phyloP scores from a whole-genome alignment of 768 basidiomycete species.

The Leccinellum albellum region DNA sequence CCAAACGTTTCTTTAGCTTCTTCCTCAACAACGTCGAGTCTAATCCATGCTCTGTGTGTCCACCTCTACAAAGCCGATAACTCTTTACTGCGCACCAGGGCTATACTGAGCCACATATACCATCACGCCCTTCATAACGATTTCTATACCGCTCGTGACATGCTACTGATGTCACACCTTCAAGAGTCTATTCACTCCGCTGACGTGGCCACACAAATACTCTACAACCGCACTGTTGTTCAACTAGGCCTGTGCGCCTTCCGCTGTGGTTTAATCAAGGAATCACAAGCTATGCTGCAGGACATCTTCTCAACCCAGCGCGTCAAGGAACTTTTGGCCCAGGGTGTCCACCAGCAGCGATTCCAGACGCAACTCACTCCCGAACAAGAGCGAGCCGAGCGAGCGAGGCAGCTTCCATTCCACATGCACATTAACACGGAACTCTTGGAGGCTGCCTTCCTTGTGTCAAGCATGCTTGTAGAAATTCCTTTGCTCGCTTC shows the following conservation, averaged over 20 bases:
- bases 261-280: slow-evolving; percentile 90
- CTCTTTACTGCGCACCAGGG: slow-evolving; percentile 89
- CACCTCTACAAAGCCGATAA: slow-evolving; percentile 91
- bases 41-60: slow-evolving; percentile 87
- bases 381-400: slow-evolving; percentile 96
- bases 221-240: slow-evolving; percentile 96
- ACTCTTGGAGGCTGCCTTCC: slow-evolving; percentile 93
- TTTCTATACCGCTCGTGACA: slow-evolving; percentile 95
- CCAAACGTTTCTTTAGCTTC: slow-evolving; percentile 58
- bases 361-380: slow-evolving; percentile 77
- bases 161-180: slow-evolving; percentile 97
- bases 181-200: slow-evolving; percentile 96
- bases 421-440: slow-evolving; percentile 99
- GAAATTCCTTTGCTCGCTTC: slow-evolving; percentile 95
- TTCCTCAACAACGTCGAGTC: slow-evolving; percentile 57
- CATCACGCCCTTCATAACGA: slow-evolving; percentile 96
- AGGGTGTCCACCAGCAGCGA: slow-evolving; percentile 91
- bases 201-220: slow-evolving; percentile 94
- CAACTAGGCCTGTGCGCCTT: slow-evolving; percentile 97
- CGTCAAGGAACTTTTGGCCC: slow-evolving; percentile 95
- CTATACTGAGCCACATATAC: slow-evolving; percentile 97
- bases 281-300: slow-evolving; percentile 86
- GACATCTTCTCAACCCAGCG: slow-evolving; percentile 97
- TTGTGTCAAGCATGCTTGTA: slow-evolving; percentile 97
- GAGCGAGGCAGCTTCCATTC: slow-evolving; percentile 94